Base-by-base conservation (phyloP, 257 asterid genomes). In the Forsythia suspensa region DNA sequence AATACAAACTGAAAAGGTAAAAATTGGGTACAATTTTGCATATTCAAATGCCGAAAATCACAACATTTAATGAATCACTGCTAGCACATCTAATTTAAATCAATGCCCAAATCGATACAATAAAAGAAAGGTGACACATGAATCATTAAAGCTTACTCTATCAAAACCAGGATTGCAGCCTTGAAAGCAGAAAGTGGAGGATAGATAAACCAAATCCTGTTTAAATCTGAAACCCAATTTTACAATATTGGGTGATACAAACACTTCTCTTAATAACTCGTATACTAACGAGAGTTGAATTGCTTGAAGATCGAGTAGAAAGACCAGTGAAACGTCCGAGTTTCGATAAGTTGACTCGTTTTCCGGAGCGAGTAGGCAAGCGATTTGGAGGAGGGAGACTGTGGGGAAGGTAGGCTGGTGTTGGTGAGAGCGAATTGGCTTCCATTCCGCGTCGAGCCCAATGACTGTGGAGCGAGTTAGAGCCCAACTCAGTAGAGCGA, bases 381-480 rank as follows among this genome's bases (percentile, higher is more conserved):
- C 97, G 78, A 95, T 88, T 88, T 95, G 99, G 78, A 95, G 92
- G 78, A 95, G 92, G 10, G 97, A 82, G 72, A 93, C 98, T 77
- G 89, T 72, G 81, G 99, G 97, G 80, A 88, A 93, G 38, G 95
- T 84, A 79, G 92, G 74, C 8, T 85, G 73, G 44, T 70, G 78
- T 24, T 85, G 83, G 29, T 72, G 89, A 61, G 83, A 70, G 80
- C 89, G 91, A 42, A 88, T 81, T 76, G 98, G 97, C 83, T 93
- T 93, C 99, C 98, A 93, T 85, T 95, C 99, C 5, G 97, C 97
- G 85, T 95, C 99, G 85, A 95, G 94, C 3, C 92, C 96, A 82
- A 93, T 82, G 52, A 94, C 71, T 6, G 90, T 80, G 4, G 98
- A 91, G 76, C 84, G 95, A 82, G 89, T 84, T 72, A 95, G 80